Evolutionary conservation across 805 yeast species (phyloP).

Genomic region (Candida broadrunensis): DNA sequence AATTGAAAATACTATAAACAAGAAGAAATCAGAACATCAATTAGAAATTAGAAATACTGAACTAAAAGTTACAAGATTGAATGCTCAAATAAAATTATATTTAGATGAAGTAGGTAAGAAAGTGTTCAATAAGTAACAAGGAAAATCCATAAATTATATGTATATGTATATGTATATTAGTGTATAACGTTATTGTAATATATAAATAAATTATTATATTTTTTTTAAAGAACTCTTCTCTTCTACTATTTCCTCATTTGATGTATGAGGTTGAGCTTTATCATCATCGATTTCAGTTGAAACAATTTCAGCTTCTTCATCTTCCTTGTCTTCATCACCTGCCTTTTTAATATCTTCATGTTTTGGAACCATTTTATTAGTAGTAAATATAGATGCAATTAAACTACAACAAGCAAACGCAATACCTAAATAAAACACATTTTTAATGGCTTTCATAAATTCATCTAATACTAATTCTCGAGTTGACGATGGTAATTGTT

Average conservation of each 20-base stretch:
- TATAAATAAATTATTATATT: conserved; percentile 2
- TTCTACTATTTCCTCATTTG: neutral
- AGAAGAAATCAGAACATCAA: conserved; percentile 42
- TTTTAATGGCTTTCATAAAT: conserved; percentile 36
- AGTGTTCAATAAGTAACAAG: too few relatives aligned
- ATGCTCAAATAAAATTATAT: conserved; percentile 54
- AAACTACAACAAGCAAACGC: conserved; percentile 33
- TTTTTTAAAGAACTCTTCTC: neutral
- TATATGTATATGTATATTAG: conserved; percentile 8
- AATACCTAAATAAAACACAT: conserved; percentile 38
- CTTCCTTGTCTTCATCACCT: conserved; percentile 7
- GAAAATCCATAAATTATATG: too few relatives aligned
- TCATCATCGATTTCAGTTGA: conserved; percentile 1
- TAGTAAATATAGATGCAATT: conserved; percentile 31
- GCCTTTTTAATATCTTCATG: conserved; percentile 15
- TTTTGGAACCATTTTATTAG: conserved; percentile 42
- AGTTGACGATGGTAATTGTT: conserved; percentile 19
- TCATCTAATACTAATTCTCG: conserved; percentile 22
- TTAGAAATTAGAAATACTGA: conserved; percentile 52
- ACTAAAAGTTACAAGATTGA: conserved; percentile 51
- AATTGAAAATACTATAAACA: conserved; percentile 40
- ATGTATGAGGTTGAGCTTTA: neutral
- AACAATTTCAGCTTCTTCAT: neutral
- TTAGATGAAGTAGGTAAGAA: conserved; percentile 47
- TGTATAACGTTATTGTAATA: conserved; percentile 1